Evolutionary conservation across 768 basidiomycete genomes (phyloP), one percentile per base, ranked within the genome.

Genomic region (Thelephora aurantiotincta): DNA sequence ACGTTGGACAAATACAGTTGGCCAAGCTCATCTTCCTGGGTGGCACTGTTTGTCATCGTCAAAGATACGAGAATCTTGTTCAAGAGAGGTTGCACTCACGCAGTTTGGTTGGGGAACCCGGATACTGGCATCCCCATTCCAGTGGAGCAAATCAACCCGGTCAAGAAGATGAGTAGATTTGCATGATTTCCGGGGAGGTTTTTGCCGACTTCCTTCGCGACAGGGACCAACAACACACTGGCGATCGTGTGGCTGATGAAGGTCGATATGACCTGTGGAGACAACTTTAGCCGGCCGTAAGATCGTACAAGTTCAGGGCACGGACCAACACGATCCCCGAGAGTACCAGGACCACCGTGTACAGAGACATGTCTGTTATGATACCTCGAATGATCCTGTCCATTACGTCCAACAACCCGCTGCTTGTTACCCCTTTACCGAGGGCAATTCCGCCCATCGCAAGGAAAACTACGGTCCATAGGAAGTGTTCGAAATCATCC

Each of bases 81-180:
- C 26, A 30, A 4, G 9, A 9, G 14, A 1, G 19, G 23, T n/a
- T 35, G 33, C 12, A 76, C 85, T 56, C 64, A 93, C 92, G 91
- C 90, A 44, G 90, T 92, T 66, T 96, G 90, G 63, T 97, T 96
- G 0, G 94, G 94, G 71, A 98, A 99, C n/a, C 96, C 96, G 51
- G 89, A 92, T 35, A 98, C 92, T 2, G 94, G 93, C 75, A 98
- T 87, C 11, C 90, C 94, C 96, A 99, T 99, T 1, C 94, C 96
- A 5, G 89, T 71, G 2, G 90, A 93, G 60, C 94, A 97, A 45
- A 96, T 83, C 51, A 97, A 69, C 12, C 77, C 91, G 33, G 92
- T 96, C 55, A 92, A 75, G 67, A 99, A 94, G 57, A 98, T 86
- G 53, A 99, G 77, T 7, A 98, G 66, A 54, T 90, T 82, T 38